Conservation (phyloP, 805 yeast genomes). For the Sugiyamaella qingdaonensis region DNA sequence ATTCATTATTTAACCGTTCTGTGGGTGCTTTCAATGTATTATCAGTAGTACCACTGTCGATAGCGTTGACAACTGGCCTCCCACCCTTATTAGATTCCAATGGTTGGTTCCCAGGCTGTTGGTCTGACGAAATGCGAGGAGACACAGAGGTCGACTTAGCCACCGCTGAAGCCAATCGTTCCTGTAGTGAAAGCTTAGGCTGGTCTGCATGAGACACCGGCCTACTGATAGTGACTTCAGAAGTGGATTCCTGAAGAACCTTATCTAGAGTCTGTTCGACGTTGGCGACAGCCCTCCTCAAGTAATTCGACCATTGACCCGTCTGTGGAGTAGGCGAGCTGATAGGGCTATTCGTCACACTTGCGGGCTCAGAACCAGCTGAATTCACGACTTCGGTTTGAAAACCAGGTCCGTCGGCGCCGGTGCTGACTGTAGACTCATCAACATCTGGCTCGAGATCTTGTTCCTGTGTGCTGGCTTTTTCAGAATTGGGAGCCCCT, state of each 20-base stretch:
- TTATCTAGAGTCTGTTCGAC: constrained; percentile 39
- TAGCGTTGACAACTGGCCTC: not conserved
- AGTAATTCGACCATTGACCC: constrained; percentile 25
- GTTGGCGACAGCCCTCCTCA: constrained; percentile 39
- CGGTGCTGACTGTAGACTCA: not conserved
- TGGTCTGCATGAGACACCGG: constrained; percentile 5
- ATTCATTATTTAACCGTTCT: not conserved
- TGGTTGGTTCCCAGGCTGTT: not conserved
- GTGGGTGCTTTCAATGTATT: not conserved
- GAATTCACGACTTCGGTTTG: not conserved
- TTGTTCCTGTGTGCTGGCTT: no score
- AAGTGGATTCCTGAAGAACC: constrained; percentile 32
- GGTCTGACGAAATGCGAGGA: not conserved
- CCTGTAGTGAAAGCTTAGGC: constrained; percentile 67
- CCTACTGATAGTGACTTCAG: constrained; percentile 5
- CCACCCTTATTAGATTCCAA: not conserved
- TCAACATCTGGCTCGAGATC: no score
- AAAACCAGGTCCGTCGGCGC: not conserved
- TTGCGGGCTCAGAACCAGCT: not conserved
- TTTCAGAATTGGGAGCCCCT: no score
- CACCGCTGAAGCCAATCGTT: constrained; percentile 80
- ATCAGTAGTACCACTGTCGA: not conserved
- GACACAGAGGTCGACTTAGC: constrained; percentile 26
- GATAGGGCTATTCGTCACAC: not conserved
- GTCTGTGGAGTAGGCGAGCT: not conserved